Conservation (phyloP, 345 rosid genomes). For the Arabidopsis suecica region DNA sequence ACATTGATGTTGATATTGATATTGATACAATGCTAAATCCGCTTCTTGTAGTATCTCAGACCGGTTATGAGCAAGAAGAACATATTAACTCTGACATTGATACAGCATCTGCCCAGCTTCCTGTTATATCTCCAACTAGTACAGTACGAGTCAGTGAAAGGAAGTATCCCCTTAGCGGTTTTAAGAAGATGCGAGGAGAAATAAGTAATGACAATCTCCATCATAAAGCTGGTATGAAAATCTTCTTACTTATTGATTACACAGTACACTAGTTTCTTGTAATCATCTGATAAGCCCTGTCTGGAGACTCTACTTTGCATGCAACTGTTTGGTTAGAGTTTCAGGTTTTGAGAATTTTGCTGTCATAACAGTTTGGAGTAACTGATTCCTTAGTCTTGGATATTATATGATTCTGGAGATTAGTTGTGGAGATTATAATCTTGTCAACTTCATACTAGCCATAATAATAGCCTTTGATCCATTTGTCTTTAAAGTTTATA, state of each 20-base stretch:
- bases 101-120: constrained; percentile 27
- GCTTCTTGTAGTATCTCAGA: constrained; percentile 18
- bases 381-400: not conserved
- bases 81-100: constrained; percentile 34
- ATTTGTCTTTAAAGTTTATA: not conserved
- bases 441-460: not conserved
- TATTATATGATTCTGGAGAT: not conserved
- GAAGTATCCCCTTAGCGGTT: constrained; percentile 30
- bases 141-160: constrained; percentile 14
- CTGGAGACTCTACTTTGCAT: not conserved
- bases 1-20: constrained; percentile 29
- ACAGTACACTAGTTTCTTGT: constrained; percentile 2
- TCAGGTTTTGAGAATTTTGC: not conserved
- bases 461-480: not conserved
- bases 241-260: constrained; percentile 12
- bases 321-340: constrained; percentile 27
- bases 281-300: not conserved
- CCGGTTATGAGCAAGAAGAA: constrained; percentile 31
- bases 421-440: not conserved
- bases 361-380: constrained; percentile 11
- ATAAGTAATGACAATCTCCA: constrained; percentile 13
- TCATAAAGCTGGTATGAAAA: constrained; percentile 26
- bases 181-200: constrained; percentile 33
- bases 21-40: constrained; percentile 25
- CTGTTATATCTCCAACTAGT: constrained; percentile 28